These are phyloP conservation scores for Triticum urartu DNA, from an alignment of 176 grass and related monocot genomes.

Conservation along the genomic window DNA sequence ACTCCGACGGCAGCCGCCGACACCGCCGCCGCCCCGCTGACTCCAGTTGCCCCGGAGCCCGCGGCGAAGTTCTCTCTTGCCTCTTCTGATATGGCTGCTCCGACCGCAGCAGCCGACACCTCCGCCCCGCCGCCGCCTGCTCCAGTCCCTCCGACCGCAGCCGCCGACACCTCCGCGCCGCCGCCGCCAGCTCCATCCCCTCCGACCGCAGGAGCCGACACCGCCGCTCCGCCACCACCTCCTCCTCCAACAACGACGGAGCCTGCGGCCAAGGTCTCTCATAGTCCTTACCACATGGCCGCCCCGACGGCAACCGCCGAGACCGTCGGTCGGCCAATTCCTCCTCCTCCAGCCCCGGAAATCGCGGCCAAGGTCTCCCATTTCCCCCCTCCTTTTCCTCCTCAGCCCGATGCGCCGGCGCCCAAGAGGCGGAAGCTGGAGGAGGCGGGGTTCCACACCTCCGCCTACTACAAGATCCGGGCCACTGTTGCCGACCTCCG, in stretches of 20 bases:
- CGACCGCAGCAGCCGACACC: background rate
- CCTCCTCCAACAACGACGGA: background rate
- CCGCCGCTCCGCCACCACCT: background rate
- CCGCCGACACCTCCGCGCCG: background rate
- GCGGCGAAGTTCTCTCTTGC: background rate
- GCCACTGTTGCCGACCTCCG: conserved; percentile 34
- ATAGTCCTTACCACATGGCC: conserved; percentile 11
- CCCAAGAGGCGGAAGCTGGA: conserved; percentile 35
- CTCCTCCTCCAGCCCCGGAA: conserved; percentile 19
- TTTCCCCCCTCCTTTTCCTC: background rate
- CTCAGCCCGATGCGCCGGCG: conserved; percentile 20
- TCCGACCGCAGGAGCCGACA: background rate
- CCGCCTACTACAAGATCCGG: conserved; percentile 60
- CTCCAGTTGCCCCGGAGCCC: conserved; percentile 16
- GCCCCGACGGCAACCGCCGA: background rate
- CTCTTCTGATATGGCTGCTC: background rate
- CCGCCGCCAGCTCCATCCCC: background rate
- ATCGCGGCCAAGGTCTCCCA: background rate
- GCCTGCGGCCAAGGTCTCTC: background rate
- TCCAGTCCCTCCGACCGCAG: background rate
- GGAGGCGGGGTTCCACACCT: conserved; percentile 37
- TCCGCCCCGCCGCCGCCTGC: background rate
- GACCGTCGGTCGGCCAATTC: background rate
- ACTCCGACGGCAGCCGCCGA: conserved; percentile 11
- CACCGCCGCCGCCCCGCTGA: background rate